Evolutionary conservation across 495 filamentous ascomycete species (phyloP).

Genomic region (Xylaria cubensis): DNA sequence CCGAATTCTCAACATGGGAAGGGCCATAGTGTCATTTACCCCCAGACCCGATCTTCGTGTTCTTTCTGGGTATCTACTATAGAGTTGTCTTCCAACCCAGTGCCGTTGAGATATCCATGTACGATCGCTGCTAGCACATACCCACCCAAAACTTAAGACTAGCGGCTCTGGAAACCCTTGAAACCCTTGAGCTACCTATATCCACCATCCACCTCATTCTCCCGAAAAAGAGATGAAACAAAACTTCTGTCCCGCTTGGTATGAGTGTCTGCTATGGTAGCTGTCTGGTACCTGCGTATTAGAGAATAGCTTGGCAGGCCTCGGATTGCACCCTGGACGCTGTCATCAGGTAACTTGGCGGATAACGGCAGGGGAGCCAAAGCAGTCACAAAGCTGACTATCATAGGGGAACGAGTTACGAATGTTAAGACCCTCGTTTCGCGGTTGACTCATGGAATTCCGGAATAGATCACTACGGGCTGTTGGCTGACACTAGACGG

Average conservation of each 20-base stretch:
- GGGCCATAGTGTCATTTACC: background rate
- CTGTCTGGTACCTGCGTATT: background rate
- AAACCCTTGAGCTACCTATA: background rate
- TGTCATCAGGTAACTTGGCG: background rate
- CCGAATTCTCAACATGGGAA: background rate
- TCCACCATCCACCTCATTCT: background rate
- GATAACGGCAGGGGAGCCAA: background rate
- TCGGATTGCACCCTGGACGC: background rate
- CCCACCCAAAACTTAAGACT: background rate
- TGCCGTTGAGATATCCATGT: slow-evolving; percentile 7
- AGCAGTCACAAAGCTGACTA: background rate
- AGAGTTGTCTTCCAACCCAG: background rate
- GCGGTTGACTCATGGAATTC: background rate
- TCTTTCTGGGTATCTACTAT: background rate
- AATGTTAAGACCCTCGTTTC: background rate
- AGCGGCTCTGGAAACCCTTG: background rate
- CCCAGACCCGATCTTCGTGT: background rate
- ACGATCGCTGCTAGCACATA: background rate
- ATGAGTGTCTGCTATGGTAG: background rate
- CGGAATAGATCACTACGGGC: background rate
- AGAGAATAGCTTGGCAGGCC: background rate
- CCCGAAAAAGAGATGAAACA: background rate
- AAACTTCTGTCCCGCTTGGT: background rate
- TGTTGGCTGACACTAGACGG: background rate
- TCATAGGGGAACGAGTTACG: background rate